Conservation (phyloP, 352 stramenopile genomes). For the Globisporangium solare region DNA sequence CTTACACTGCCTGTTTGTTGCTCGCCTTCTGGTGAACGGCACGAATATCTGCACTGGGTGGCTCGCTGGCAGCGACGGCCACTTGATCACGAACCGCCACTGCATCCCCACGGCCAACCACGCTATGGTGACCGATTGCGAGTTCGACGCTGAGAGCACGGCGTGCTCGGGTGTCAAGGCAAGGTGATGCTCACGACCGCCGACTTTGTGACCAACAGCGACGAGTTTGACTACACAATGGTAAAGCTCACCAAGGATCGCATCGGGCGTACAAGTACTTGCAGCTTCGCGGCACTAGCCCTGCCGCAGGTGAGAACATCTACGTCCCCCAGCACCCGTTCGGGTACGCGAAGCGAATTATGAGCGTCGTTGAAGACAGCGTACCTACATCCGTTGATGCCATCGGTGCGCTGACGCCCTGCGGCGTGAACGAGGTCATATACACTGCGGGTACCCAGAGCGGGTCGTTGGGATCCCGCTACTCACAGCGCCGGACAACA, state of each 20-base stretch:
- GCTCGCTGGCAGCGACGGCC: constrained; percentile 48
- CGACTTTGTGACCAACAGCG: constrained; percentile 34
- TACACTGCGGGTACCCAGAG: constrained; percentile 43
- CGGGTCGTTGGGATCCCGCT: constrained; percentile 47
- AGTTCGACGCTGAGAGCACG: constrained; percentile 53
- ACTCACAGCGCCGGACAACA: constrained; percentile 34
- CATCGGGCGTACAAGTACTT: constrained; percentile 46
- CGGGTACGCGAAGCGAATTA: constrained; percentile 49
- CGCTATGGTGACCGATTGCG: constrained; percentile 37
- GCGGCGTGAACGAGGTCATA: constrained; percentile 32
- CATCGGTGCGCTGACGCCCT: constrained; percentile 23
- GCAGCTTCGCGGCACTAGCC: constrained; percentile 31
- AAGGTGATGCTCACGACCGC: constrained; percentile 37
- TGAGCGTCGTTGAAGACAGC: constrained; percentile 27
- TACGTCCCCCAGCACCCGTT: constrained; percentile 56
- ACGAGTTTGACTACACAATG: constrained; percentile 48
- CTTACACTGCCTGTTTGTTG: constrained; percentile 19
- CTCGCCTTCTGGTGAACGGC: constrained; percentile 56
- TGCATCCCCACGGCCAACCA: constrained; percentile 36
- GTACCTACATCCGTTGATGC: constrained; percentile 24
- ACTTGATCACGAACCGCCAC: constrained; percentile 75
- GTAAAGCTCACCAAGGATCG: constrained; percentile 42
- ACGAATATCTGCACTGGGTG: constrained; percentile 54
- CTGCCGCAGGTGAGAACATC: constrained; percentile 40
- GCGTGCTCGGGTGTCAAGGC: constrained; percentile 49